phyloP scores from a whole-genome alignment of 2,329 filamentous ascomycete genomes.

The Penicillium hesseltinei region DNA sequence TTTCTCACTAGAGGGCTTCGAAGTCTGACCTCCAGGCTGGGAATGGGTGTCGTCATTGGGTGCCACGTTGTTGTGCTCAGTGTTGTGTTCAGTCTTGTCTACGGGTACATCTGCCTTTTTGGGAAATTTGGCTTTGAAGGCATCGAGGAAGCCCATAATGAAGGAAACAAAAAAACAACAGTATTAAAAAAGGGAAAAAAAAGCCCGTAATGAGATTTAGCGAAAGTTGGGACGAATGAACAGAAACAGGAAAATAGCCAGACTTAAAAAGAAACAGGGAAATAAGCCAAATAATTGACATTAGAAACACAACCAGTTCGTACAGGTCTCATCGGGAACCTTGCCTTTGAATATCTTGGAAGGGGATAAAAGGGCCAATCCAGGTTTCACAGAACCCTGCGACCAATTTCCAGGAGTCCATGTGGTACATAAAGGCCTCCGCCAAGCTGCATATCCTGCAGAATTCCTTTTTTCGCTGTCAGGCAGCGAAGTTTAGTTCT shows the following conservation, averaged over 20 bases:
- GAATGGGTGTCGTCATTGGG: slow-evolving; percentile 7
- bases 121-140: slow-evolving; percentile 7
- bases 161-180: neutral
- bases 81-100: neutral
- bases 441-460: slow-evolving; percentile 1
- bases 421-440: slow-evolving; percentile 7
- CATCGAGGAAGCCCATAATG: slow-evolving; percentile 8
- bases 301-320: slow-evolving; percentile 18
- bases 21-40: neutral
- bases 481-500: neutral
- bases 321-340: slow-evolving; percentile 27
- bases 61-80: neutral
- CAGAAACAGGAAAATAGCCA: neutral
- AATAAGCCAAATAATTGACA: slow-evolving; percentile 12
- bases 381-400: neutral
- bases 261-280: slow-evolving; percentile 1
- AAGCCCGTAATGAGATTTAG: neutral
- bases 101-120: slow-evolving; percentile 8
- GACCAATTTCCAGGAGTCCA: neutral
- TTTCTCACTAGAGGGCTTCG: slow-evolving; percentile 23
- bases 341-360: slow-evolving; percentile 15
- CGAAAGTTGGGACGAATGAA: neutral
- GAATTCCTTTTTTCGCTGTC: neutral
- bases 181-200: neutral
- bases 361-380: slow-evolving; percentile 11